A percentile compares a stretch with the other conserved stretches of the same genome.
These are phyloP conservation scores for Sporothrix variecibatus DNA, from an alignment of 2,329 filamentous ascomycete species.

Conservation along the genomic window DNA sequence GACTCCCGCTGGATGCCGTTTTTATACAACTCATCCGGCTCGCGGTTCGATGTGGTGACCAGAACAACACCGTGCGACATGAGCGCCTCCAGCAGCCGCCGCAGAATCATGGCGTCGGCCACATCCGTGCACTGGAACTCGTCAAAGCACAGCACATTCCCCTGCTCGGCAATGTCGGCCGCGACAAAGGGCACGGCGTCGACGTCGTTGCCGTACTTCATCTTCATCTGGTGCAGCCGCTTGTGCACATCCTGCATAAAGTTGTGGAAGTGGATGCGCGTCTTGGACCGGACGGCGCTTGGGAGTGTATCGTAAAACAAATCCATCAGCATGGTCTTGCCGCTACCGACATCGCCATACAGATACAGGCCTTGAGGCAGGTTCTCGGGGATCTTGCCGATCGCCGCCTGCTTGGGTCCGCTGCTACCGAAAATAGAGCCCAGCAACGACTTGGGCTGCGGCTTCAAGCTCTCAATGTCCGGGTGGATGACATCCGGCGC, in stretches of 20 bases:
- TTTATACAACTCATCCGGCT: constrained; percentile 94
- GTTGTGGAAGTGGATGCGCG: constrained; percentile 96
- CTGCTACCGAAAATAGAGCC: constrained; percentile 58
- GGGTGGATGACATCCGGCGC: constrained; percentile 77
- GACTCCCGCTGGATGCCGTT: constrained; percentile 96
- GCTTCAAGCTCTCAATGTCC: constrained; percentile 64
- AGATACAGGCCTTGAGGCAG: constrained; percentile 90
- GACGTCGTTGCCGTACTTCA: constrained; percentile 82
- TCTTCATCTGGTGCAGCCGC: constrained; percentile 85
- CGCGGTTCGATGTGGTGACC: constrained; percentile 94
- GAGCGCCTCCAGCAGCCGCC: constrained; percentile 76
- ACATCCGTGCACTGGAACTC: constrained; percentile 99
- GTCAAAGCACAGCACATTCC: constrained; percentile 91
- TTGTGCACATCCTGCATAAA: constrained; percentile 99
- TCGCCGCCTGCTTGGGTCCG: constrained; percentile 36
- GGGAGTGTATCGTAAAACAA: constrained; percentile 94
- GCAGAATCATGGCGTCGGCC: constrained; percentile 95
- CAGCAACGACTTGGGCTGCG: constrained; percentile 57
- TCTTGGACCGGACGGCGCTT: constrained; percentile 75
- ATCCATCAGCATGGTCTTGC: constrained; percentile 99
- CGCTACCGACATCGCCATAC: constrained; percentile 93
- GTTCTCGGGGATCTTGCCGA: constrained; percentile 64
- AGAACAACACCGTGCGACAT: constrained; percentile 98
- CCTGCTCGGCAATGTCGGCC: constrained; percentile 85
- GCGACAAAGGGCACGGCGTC: constrained; percentile 91